Conservation (phyloP, 2,329 filamentous ascomycete species). For the Beauveria sp. region DNA sequence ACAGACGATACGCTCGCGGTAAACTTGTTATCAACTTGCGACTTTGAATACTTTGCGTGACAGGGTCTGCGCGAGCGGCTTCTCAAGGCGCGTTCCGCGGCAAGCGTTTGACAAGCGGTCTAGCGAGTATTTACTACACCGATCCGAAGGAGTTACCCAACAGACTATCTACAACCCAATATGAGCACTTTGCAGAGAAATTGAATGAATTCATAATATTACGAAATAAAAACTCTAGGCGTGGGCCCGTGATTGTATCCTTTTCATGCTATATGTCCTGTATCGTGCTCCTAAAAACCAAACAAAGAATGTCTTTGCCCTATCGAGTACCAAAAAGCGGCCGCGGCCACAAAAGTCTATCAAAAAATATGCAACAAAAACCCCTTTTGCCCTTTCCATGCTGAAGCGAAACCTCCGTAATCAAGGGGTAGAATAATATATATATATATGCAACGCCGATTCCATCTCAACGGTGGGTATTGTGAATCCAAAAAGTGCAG, state of each 20-base stretch:
- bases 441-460: conserved; percentile 4
- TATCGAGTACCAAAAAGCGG: background rate
- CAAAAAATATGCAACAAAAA: background rate
- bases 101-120: no score
- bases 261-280: conserved; percentile 8
- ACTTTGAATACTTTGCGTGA: no score
- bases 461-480: conserved; percentile 7
- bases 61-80: no score
- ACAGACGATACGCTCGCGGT: background rate
- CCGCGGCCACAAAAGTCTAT: conserved; percentile 1
- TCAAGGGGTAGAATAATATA: conserved; percentile 7
- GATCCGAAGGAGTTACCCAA: background rate
- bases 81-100: no score
- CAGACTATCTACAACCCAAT: no score
- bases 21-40: no score
- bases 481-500: conserved; percentile 3
- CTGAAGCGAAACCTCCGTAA: background rate
- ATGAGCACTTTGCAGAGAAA: background rate
- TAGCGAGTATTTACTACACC: no score
- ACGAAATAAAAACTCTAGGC: background rate
- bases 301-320: background rate
- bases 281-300: conserved; percentile 3
- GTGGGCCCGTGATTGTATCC: conserved; percentile 10
- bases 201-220: background rate
- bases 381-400: background rate